Base-by-base conservation (phyloP, 768 basidiomycete species). In the Tremella fuciformis region DNA sequence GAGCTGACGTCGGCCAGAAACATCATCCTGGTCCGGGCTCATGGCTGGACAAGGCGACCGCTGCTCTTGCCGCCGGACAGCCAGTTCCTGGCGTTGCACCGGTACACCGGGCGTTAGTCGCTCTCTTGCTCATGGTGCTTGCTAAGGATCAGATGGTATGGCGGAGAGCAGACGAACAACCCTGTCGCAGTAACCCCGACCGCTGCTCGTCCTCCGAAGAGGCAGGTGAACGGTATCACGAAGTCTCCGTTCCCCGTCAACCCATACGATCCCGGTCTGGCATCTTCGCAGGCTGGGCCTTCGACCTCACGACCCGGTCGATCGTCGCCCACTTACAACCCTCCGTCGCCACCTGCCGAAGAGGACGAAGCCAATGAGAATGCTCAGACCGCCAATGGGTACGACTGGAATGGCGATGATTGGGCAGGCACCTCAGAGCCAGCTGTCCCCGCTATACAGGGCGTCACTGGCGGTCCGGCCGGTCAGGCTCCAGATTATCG, bases 41-140 rank as follows among this genome's bases (percentile, higher is more conserved):
- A 22, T 76, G 75, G 75, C 55, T 76, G 13, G 75, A 76, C 48
- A 74, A 76, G 50, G 66, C 67, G 3, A 75, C 71, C 6, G 75
- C 75, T 7, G 73, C 71, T 9, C 19, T 67, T 42, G 68, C 67
- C 0, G 37, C 58, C n/a, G 75, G 75, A 1, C 40, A 64, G 22
- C 63, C 71, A 2, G 24, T 75, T 3, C 55, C 65, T 3, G 67
- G 67, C 4, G 68, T 63, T 3, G 57, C 58, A 11, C 51, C 62
- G 38, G 49, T 53, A 16, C 63, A 58, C 21, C 61, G 63, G 21
- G 61, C 56, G 73, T 73, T 42, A 64, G 71, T 64, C 19, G 9
- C 29, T 11, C 29, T 6, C 4, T 34, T 6, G 11, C 29, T 4
- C 29, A 4, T 34, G 11, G 29, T 6, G 6, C 4, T 34, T 11